Conservation (phyloP, 371 early-diverging fungal species). For the Rhizopus stolonifer region DNA sequence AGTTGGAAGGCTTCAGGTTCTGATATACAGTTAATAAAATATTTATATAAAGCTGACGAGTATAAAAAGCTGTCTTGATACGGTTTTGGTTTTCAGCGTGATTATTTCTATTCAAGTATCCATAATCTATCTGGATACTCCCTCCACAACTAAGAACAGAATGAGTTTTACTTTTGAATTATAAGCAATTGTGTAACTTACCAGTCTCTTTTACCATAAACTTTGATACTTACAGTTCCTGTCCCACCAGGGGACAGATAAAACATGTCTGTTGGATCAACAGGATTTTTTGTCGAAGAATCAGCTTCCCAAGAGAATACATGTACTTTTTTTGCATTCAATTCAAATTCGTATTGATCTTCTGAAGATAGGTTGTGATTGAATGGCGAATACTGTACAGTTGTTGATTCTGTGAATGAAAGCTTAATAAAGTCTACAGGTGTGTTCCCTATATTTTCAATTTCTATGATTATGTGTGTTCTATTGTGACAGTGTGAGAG, state of each 20-base stretch:
- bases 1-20: slow-evolving; percentile 62
- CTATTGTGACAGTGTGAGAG: slow-evolving; percentile 17
- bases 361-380: slow-evolving; percentile 63
- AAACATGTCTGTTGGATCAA: slow-evolving; percentile 28
- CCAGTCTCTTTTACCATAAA: slow-evolving; percentile 76
- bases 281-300: neutral
- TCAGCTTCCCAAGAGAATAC: slow-evolving; percentile 66
- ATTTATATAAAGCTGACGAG: slow-evolving; percentile 69
- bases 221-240: slow-evolving; percentile 54
- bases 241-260: slow-evolving; percentile 56
- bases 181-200: slow-evolving; percentile 24
- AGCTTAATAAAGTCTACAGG: slow-evolving; percentile 71
- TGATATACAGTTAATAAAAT: slow-evolving; percentile 72
- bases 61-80: slow-evolving; percentile 52
- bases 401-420: slow-evolving; percentile 66
- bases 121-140: slow-evolving; percentile 72
- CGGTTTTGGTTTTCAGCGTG: slow-evolving; percentile 10
- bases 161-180: too few relatives aligned
- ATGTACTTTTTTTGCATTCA: slow-evolving; percentile 60
- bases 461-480: slow-evolving; percentile 56
- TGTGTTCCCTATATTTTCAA: slow-evolving; percentile 76
- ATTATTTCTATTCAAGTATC: slow-evolving; percentile 45
- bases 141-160: slow-evolving; percentile 73
- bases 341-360: slow-evolving; percentile 75
- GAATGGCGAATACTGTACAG: slow-evolving; percentile 34